Conservation (phyloP, 768 basidiomycete species). For the Chalciporus piperatus region DNA sequence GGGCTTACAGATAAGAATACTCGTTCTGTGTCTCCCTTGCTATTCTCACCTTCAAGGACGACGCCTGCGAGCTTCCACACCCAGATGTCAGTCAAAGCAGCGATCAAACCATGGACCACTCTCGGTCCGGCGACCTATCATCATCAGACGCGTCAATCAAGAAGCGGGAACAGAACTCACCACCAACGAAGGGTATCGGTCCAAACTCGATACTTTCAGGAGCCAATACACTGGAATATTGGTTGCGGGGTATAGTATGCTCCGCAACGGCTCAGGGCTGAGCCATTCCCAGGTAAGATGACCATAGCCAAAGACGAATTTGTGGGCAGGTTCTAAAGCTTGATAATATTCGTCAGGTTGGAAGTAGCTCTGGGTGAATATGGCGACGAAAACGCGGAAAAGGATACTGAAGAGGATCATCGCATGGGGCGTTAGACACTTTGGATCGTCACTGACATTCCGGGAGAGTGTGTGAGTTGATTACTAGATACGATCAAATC, state of each 20-base stretch:
- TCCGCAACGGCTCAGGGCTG: constrained; percentile 64
- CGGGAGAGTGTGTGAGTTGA: constrained; percentile 8
- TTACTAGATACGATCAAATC: background rate
- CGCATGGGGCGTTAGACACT: background rate
- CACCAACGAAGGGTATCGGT: constrained; percentile 49
- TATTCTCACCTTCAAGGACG: constrained; percentile 56
- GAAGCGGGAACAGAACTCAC: constrained; percentile 43
- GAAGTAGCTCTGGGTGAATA: constrained; percentile 82
- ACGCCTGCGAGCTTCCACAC: constrained; percentile 58
- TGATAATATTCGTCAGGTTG: constrained; percentile 99
- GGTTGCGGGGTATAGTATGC: constrained; percentile 75
- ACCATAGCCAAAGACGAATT: constrained; percentile 87
- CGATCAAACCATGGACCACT: constrained; percentile 70
- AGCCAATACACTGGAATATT: constrained; percentile 79
- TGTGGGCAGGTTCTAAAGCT: constrained; percentile 88
- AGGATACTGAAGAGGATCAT: constrained; percentile 37
- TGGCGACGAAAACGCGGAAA: constrained; percentile 58
- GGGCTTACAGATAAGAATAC: constrained; percentile 60
- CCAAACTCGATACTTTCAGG: constrained; percentile 54
- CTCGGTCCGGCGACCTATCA: constrained; percentile 71
- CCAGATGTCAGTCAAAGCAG: constrained; percentile 78
- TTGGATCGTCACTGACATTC: too few relatives aligned
- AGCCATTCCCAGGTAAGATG: constrained; percentile 97
- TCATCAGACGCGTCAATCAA: background rate
- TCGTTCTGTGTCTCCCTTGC: constrained; percentile 10